Conservation (phyloP, 2,329 filamentous ascomycete species). For the Pseudonectria buxi region DNA sequence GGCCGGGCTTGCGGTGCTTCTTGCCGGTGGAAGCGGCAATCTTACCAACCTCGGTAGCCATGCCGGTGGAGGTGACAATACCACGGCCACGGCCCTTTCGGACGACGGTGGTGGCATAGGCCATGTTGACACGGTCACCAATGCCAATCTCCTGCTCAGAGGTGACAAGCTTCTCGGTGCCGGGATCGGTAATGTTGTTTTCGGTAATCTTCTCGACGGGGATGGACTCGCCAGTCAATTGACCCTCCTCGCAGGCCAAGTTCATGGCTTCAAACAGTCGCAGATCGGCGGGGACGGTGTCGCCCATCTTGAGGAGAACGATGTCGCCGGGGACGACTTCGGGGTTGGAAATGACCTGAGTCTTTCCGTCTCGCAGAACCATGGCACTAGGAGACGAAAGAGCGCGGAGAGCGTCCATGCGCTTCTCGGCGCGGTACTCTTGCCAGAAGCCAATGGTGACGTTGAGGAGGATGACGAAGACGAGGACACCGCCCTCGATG, state of each 20-base stretch:
- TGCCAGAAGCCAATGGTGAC: conserved; percentile 62
- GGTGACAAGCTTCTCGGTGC: conserved; percentile 38
- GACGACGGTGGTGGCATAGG: conserved; percentile 66
- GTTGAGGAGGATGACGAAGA: conserved; percentile 62
- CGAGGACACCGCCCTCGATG: conserved; percentile 61
- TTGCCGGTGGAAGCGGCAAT: conserved; percentile 53
- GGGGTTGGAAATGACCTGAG: conserved; percentile 49
- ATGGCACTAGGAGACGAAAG: conserved; percentile 57
- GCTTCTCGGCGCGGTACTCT: conserved; percentile 58
- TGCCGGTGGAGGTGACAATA: conserved; percentile 66
- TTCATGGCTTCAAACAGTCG: conserved; percentile 69
- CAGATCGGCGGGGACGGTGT: conserved; percentile 68
- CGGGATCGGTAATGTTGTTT: conserved; percentile 37
- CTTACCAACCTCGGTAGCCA: conserved; percentile 63
- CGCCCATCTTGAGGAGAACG: conserved; percentile 60
- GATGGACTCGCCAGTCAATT: conserved; percentile 69
- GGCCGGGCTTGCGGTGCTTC: conserved; percentile 48
- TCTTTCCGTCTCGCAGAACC: conserved; percentile 54
- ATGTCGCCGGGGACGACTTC: conserved; percentile 68
- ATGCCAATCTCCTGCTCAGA: conserved; percentile 51
- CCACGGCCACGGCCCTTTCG: conserved; percentile 67
- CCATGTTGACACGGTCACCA: conserved; percentile 68
- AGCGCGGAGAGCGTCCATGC: conserved; percentile 57
- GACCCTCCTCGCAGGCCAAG: conserved; percentile 69
- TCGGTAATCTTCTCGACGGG: conserved; percentile 61